Base-by-base conservation (phyloP, 805 yeast genomes). In the Pichia scutulata region DNA sequence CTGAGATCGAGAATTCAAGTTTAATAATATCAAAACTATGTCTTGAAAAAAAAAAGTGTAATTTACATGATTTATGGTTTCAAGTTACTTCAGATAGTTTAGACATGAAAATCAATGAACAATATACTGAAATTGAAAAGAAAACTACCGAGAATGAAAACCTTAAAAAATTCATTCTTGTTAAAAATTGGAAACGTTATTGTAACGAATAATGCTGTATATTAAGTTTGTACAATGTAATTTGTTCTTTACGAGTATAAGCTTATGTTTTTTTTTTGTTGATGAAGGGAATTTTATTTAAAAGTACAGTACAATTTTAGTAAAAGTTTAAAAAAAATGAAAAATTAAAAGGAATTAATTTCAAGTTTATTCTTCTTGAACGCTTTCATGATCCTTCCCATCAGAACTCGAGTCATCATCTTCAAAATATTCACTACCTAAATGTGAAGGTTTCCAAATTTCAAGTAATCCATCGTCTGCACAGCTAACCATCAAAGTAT, bases 391-490 rank as follows among this genome's bases (percentile, higher is more conserved):
- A 12, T 57, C 56, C 3, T 51, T 52, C 13, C 52, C 71, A 5
- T 69, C 75, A 9, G 66, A 71, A 9, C 67, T 73, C 21, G 73
- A 75, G 10, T 64, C 70, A 7, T 74, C 73, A 0, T 68, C 75
- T 43, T 70, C 64, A 8, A 60, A 58, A 23, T 62, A 62, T 44
- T 68, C 77, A 16, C 63, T 70, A 19, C 72, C 70, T 21, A 75
- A 63, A 28, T 73, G 69, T 52, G 84, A 76, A 12, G 86, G 82
- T 60, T 76, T 81, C 93, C 93, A 89, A 7, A 89, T 72, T 62
- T 86, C 90, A 36, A 86, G 68, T 52, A 87, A 72, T 43, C 76
- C 78, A 63, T 89, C 96, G 59, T 85, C 93, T 1, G 86, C 88
- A 47, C 81, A 81, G 49, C 86, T 78, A 8, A 83, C 82, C 33